Conservation (phyloP, 139 green algal genomes). For the Tetradesmus obliquus region DNA sequence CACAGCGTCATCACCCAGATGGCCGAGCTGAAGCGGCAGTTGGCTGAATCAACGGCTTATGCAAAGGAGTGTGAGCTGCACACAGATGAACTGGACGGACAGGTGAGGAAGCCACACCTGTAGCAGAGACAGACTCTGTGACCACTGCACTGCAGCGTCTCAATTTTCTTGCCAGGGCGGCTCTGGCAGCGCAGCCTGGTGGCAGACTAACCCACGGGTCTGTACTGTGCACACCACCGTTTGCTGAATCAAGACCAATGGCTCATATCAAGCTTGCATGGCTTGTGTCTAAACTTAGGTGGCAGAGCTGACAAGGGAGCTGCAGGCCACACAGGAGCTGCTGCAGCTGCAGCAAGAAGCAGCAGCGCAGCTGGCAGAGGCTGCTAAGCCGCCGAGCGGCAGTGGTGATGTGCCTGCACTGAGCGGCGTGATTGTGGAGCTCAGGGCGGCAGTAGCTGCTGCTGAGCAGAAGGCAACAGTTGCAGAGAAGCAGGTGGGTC, state of each 20-base stretch:
- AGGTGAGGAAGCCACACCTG: neutral
- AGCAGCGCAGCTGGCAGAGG: neutral
- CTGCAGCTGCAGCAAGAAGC: neutral
- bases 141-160: too few relatives aligned
- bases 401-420: slow-evolving; percentile 4
- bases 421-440: neutral
- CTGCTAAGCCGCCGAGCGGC: neutral
- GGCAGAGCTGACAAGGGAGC: neutral
- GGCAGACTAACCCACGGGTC: too few relatives aligned
- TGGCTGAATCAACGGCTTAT: neutral
- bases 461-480: neutral
- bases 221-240: neutral
- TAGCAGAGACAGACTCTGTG: neutral
- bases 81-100: neutral
- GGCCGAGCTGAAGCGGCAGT: neutral
- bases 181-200: too few relatives aligned
- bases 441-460: neutral
- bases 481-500: neutral
- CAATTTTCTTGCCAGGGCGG: too few relatives aligned
- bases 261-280: neutral
- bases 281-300: neutral
- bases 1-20: neutral
- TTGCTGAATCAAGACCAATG: neutral
- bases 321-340: neutral
- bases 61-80: neutral